Percentiles rank a stretch among this genome's conserved stretches.
Conservation (phyloP, 495 filamentous ascomycete species). For the Aspergillus sclerotioniger region DNA sequence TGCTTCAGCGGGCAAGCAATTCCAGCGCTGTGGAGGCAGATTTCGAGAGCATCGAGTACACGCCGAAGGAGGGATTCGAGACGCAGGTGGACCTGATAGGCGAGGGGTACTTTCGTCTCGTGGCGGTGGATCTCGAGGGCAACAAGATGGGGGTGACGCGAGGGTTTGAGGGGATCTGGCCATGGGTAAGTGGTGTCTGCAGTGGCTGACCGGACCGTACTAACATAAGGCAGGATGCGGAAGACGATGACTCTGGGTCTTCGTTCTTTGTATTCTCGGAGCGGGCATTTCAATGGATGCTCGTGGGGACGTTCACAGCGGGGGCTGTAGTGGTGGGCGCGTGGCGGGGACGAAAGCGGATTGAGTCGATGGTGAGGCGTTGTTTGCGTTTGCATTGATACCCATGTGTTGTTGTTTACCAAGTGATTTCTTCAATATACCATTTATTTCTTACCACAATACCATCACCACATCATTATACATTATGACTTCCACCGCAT, state of each 20-base stretch:
- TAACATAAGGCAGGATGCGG: background rate
- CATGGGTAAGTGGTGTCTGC: background rate
- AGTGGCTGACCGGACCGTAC: background rate
- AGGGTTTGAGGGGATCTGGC: background rate
- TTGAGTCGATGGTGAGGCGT: background rate
- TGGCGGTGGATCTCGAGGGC: conserved; percentile 5
- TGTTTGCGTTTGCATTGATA: background rate
- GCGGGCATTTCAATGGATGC: conserved; percentile 1
- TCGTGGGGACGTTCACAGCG: background rate
- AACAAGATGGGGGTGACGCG: background rate
- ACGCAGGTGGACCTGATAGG: background rate
- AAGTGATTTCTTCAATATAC: background rate
- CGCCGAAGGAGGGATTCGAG: conserved; percentile 12
- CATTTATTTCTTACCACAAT: background rate
- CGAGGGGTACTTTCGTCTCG: conserved; percentile 3
- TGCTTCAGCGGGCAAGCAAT: conserved; percentile 6
- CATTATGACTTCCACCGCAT: background rate
- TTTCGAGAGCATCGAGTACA: conserved; percentile 11
- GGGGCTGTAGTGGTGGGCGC: background rate
- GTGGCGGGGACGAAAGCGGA: background rate
- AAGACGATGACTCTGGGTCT: background rate
- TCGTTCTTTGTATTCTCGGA: conserved; percentile 1
- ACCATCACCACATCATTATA: background rate
- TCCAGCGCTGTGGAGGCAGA: background rate
- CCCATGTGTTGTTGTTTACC: background rate